Conservation (phyloP, 2,329 filamentous ascomycete species). For the Xylaria digitata region DNA sequence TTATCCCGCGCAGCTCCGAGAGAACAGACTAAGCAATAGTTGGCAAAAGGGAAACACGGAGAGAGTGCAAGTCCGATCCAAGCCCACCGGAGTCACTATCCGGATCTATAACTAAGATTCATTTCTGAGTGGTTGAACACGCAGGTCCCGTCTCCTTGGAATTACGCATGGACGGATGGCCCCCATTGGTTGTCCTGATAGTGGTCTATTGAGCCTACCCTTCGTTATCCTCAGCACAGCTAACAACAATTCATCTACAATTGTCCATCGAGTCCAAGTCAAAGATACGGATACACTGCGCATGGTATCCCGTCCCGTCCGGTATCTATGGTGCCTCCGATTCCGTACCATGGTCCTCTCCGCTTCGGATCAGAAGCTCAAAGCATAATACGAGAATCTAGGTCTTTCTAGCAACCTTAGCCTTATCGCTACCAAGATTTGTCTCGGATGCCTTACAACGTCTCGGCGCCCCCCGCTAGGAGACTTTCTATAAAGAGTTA, state of each 20-base stretch:
- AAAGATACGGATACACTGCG: neutral
- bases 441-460: conserved; percentile 2
- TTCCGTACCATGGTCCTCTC: neutral
- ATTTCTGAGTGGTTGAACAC: conserved; percentile 4
- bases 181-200: conserved; percentile 1
- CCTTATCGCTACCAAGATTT: conserved; percentile 22
- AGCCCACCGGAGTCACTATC: neutral
- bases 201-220: conserved; percentile 2
- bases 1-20: neutral
- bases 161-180: neutral
- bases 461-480: neutral
- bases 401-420: conserved; percentile 9
- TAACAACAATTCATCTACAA: conserved; percentile 7
- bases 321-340: neutral
- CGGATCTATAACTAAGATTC: conserved; percentile 1
- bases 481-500: conserved; percentile 3
- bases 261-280: neutral
- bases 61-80: conserved; percentile 8
- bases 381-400: conserved; percentile 16
- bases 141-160: conserved; percentile 3
- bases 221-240: neutral
- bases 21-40: neutral
- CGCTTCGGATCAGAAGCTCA: neutral
- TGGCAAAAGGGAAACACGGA: neutral
- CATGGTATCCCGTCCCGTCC: neutral